These are phyloP conservation scores for Thraustotheca clavata DNA, from an alignment of 352 stramenopile species.

Conservation along the genomic window DNA sequence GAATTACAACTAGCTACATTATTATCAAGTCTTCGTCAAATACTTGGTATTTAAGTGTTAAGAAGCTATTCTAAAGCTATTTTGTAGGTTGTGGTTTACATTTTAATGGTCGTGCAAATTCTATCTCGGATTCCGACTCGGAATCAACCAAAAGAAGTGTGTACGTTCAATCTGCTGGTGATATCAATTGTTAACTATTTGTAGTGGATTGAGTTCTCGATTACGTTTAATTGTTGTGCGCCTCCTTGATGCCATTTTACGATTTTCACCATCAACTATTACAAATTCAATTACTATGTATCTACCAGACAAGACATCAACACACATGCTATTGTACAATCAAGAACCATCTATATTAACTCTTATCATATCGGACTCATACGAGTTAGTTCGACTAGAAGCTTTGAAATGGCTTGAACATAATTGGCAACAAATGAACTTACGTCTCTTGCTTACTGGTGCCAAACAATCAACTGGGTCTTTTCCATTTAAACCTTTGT, in stretches of 20 bases:
- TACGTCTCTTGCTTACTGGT: constrained; percentile 24
- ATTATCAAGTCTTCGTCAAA: constrained; percentile 68
- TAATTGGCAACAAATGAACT: constrained; percentile 49
- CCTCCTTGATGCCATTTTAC: constrained; percentile 57
- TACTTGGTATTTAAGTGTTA: constrained; percentile 41
- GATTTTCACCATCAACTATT: constrained; percentile 57
- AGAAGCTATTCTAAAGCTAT: constrained; percentile 40
- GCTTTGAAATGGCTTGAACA: constrained; percentile 74
- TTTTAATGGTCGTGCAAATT: constrained; percentile 37
- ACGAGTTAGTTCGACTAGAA: constrained; percentile 57
- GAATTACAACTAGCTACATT: constrained; percentile 45
- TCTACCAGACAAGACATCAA: constrained; percentile 66
- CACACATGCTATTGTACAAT: constrained; percentile 78
- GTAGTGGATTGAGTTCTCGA: constrained; percentile 54
- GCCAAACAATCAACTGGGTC: constrained; percentile 36
- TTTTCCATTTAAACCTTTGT: constrained; percentile 83
- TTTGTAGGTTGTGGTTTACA: constrained; percentile 46
- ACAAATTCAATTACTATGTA: constrained; percentile 75
- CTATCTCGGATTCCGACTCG: constrained; percentile 59
- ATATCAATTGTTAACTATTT: background rate
- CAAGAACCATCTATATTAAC: constrained; percentile 66
- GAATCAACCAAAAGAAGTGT: constrained; percentile 46
- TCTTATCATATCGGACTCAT: constrained; percentile 64
- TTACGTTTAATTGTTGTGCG: constrained; percentile 66
- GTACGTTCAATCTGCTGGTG: background rate